Conservation (phyloP, 129 eudicot species). For the Daucus carota region DNA sequence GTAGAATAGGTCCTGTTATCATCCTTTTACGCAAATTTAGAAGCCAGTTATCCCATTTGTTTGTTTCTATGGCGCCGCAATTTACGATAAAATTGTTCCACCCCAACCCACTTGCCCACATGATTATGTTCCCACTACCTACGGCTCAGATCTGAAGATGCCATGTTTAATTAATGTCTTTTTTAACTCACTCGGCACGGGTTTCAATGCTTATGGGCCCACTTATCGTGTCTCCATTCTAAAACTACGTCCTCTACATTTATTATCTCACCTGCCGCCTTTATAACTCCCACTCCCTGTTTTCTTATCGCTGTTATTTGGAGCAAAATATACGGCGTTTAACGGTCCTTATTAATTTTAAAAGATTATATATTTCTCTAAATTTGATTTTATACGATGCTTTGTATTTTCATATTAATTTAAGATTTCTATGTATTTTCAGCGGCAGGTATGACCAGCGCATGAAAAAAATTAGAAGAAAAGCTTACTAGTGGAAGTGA, state of each 20-base stretch:
- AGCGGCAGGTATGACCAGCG: no score
- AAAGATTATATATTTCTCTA: no score
- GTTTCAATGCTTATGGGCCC: background rate
- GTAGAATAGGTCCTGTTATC: background rate
- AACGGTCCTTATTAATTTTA: no score
- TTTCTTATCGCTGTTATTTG: background rate
- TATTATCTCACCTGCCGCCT: constrained; percentile 2
- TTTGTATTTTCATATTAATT: no score
- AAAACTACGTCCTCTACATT: background rate
- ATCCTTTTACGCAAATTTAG: background rate
- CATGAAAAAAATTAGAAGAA: no score
- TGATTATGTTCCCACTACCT: constrained; percentile 8
- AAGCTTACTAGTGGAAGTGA: no score
- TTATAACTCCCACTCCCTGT: background rate
- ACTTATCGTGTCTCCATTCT: background rate
- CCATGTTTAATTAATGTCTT: background rate
- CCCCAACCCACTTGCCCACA: background rate
- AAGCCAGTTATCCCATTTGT: background rate
- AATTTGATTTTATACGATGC: no score
- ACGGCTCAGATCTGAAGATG: background rate
- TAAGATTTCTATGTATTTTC: no score
- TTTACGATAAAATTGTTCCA: constrained; percentile 8
- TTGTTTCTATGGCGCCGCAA: background rate
- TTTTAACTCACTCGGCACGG: background rate
- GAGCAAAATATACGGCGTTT: no score